Evolutionary conservation across 2,329 filamentous ascomycete genomes (phyloP).

Genomic region (Paecilomyces dactylethromorphus): DNA sequence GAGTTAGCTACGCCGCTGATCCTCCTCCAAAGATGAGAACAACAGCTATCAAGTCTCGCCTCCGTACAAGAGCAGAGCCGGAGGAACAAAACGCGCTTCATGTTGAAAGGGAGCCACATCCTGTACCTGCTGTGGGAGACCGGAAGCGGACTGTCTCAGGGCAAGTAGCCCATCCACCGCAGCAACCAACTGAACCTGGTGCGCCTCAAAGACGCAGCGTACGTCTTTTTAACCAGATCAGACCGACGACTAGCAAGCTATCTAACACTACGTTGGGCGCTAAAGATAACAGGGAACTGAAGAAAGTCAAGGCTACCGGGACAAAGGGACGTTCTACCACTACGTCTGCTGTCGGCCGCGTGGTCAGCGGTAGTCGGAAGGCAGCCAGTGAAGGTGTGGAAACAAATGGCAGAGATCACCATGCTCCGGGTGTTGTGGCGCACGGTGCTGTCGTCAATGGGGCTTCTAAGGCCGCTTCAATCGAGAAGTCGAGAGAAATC

Average conservation of each 20-base stretch:
- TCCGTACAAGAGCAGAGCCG: slow-evolving; percentile 30
- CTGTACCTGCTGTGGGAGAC: slow-evolving; percentile 44
- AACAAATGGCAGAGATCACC: slow-evolving; percentile 61
- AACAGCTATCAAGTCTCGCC: slow-evolving; percentile 34
- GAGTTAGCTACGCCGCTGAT: slow-evolving; percentile 46
- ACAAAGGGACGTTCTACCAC: slow-evolving; percentile 61
- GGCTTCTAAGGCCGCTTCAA: slow-evolving; percentile 23
- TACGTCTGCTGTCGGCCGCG: slow-evolving; percentile 68
- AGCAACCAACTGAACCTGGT: slow-evolving; percentile 57
- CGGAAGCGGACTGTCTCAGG: slow-evolving; percentile 92
- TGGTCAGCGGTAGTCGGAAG: slow-evolving; percentile 87
- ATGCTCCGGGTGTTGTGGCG: slow-evolving; percentile 29
- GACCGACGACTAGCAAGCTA: slow-evolving; percentile 58
- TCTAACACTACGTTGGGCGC: slow-evolving; percentile 54
- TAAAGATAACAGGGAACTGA: slow-evolving; percentile 65
- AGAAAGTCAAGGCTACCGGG: slow-evolving; percentile 73
- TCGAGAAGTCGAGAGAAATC: slow-evolving; percentile 59
- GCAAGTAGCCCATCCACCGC: slow-evolving; percentile 51
- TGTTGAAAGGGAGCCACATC: slow-evolving; percentile 23
- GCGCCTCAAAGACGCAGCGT: slow-evolving; percentile 64
- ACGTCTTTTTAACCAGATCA: slow-evolving; percentile 63
- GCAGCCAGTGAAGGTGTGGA: slow-evolving; percentile 53
- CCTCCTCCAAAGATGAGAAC: slow-evolving; percentile 61
- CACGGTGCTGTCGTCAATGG: slow-evolving; percentile 16
- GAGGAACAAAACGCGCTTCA: slow-evolving; percentile 33